phyloP scores from a whole-genome alignment of 768 basidiomycete species.

The Boletus rufocinnamomeus region DNA sequence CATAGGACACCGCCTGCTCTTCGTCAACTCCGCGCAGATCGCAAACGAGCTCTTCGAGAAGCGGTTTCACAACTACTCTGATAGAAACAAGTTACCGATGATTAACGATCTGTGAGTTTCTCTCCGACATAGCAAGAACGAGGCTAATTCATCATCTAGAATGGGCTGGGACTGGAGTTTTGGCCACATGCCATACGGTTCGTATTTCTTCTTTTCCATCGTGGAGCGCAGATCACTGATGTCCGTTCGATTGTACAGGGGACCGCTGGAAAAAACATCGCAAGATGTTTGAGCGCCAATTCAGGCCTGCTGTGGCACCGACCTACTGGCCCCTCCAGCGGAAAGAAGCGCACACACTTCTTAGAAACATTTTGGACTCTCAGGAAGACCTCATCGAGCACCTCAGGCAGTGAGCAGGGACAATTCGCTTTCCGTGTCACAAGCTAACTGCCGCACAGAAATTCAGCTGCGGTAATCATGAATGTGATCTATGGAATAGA shows the following conservation, averaged over 20 bases:
- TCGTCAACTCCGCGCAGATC: conserved; percentile 48
- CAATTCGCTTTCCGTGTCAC: neutral
- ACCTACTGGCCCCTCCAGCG: conserved; percentile 47
- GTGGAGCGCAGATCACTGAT: neutral
- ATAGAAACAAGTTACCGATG: conserved; percentile 50
- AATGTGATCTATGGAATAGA: conserved; percentile 53
- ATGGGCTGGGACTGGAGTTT: conserved; percentile 53
- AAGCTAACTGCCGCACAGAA: conserved; percentile 34
- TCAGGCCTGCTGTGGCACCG: conserved; percentile 44
- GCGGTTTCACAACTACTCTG: conserved; percentile 56
- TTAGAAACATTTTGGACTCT: conserved; percentile 45
- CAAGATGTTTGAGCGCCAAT: conserved; percentile 53
- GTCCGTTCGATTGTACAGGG: conserved; percentile 34
- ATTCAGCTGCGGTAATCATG: conserved; percentile 55
- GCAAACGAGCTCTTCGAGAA: conserved; percentile 59
- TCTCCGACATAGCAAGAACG: neutral
- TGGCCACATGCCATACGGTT: conserved; percentile 55
- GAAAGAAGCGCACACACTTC: conserved; percentile 47
- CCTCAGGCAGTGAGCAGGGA: conserved; percentile 46
- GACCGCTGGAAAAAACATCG: conserved; percentile 55
- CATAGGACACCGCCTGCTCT: conserved; percentile 49
- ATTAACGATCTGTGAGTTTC: conserved; percentile 48
- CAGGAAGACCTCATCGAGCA: conserved; percentile 49
- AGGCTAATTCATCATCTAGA: conserved; percentile 34
- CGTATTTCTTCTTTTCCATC: conserved; percentile 9